Conservation (phyloP, 2,329 filamentous ascomycete genomes). For the Blastomyces gilchristii region DNA sequence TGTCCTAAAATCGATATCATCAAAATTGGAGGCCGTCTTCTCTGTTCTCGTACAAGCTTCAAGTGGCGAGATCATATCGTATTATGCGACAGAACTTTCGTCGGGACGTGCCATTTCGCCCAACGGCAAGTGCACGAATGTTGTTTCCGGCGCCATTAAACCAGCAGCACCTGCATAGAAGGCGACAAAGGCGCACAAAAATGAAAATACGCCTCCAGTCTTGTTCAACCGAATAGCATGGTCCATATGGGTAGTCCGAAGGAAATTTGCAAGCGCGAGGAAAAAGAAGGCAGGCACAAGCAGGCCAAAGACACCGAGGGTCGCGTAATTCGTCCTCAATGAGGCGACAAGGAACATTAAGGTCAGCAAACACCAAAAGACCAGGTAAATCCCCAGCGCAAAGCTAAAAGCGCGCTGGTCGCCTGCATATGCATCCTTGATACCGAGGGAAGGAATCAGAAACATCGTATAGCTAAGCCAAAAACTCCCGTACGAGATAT, state of each 20-base stretch:
- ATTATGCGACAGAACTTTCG: neutral
- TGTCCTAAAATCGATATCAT: neutral
- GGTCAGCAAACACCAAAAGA: constrained; percentile 52
- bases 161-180: constrained; percentile 36
- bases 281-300: constrained; percentile 50
- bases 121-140: constrained; percentile 34
- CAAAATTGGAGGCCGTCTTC: neutral
- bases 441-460: constrained; percentile 43
- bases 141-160: constrained; percentile 35
- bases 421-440: constrained; percentile 37
- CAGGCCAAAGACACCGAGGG: constrained; percentile 49
- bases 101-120: constrained; percentile 23
- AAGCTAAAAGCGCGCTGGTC: constrained; percentile 36
- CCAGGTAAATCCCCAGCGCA: constrained; percentile 48
- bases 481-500: constrained; percentile 53
- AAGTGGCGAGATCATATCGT: neutral
- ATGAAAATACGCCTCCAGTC: constrained; percentile 31
- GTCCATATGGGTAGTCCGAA: constrained; percentile 28
- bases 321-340: constrained; percentile 49
- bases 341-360: constrained; percentile 46
- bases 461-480: constrained; percentile 53
- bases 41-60: neutral
- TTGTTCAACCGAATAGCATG: constrained; percentile 39
- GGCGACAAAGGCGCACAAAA: constrained; percentile 29
- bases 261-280: constrained; percentile 45